A percentile compares a stretch with the other conserved stretches of the same genome.
Conservation (phyloP, 176 grass and related monocot species). For the Carex parvula region DNA sequence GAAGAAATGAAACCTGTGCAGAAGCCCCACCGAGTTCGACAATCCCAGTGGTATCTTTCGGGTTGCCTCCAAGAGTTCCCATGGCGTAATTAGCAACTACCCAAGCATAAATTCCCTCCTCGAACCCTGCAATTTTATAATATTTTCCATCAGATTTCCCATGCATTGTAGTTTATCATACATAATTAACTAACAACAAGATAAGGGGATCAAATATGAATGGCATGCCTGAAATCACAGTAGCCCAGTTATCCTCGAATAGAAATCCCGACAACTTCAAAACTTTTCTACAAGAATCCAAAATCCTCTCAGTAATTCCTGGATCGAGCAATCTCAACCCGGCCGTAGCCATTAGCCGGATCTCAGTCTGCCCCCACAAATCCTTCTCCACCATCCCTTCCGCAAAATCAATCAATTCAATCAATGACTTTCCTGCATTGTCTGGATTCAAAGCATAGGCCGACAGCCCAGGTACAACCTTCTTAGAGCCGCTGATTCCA, state of each 20-base stretch:
- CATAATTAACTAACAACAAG: conserved; percentile 7
- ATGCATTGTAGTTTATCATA: not conserved
- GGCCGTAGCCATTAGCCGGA: conserved; percentile 82
- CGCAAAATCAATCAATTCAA: conserved; percentile 65
- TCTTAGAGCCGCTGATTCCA: conserved; percentile 37
- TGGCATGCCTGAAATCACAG: conserved; percentile 72
- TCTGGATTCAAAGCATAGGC: conserved; percentile 46
- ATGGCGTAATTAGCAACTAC: conserved; percentile 80
- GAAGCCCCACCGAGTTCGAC: conserved; percentile 95
- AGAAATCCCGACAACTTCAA: conserved; percentile 52
- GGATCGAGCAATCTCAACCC: conserved; percentile 61
- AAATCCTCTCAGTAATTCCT: conserved; percentile 32
- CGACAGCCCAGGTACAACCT: conserved; percentile 60
- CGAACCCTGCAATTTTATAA: conserved; percentile 53
- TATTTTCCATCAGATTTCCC: conserved; percentile 14
- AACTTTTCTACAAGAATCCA: conserved; percentile 76
- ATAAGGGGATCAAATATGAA: conserved; percentile 1
- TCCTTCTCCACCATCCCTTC: conserved; percentile 40
- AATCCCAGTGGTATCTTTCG: conserved; percentile 62
- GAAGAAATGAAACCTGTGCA: conserved; percentile 47
- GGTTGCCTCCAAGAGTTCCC: conserved; percentile 50
- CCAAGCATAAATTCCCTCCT: conserved; percentile 92
- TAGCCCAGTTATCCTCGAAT: conserved; percentile 71
- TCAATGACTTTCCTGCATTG: conserved; percentile 50
- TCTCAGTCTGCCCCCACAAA: conserved; percentile 47